Percentiles rank a stretch among this genome's conserved stretches.
phyloP scores from a whole-genome alignment of 768 basidiomycete genomes.

The Tylopilus balloui region DNA sequence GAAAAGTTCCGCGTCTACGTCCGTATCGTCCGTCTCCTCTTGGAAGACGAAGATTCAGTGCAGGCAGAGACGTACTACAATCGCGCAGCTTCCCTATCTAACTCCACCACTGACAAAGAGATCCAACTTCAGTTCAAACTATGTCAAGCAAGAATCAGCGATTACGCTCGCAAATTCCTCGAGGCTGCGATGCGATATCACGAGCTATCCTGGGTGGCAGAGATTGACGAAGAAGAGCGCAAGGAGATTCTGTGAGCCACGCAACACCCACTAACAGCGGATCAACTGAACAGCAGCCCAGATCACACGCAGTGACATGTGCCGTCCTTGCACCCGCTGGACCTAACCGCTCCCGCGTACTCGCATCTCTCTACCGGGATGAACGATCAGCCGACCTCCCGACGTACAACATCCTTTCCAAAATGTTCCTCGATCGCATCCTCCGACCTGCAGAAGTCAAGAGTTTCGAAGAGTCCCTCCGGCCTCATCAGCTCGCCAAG shows the following conservation, averaged over 20 bases:
- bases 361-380: slow-evolving; percentile 91
- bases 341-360: slow-evolving; percentile 88
- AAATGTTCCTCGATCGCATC: slow-evolving; percentile 99
- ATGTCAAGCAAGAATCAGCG: slow-evolving; percentile 91
- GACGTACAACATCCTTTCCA: slow-evolving; percentile 86
- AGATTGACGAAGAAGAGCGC: slow-evolving; percentile 92
- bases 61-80: slow-evolving; percentile 99
- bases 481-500: slow-evolving; percentile 92
- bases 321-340: slow-evolving; percentile 96
- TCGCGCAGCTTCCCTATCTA: slow-evolving; percentile 86
- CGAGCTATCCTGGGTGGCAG: slow-evolving; percentile 85
- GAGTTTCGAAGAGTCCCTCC: slow-evolving; percentile 82
- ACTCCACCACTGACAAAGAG: slow-evolving; percentile 73
- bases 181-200: slow-evolving; percentile 95
- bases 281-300: slow-evolving; percentile 30
- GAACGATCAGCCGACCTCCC: slow-evolving; percentile 80
- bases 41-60: slow-evolving; percentile 95
- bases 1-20: slow-evolving; percentile 90
- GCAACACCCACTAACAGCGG: not conserved
- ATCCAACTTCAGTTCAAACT: slow-evolving; percentile 83
- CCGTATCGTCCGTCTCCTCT: slow-evolving; percentile 86
- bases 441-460: slow-evolving; percentile 85
- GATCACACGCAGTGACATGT: slow-evolving; percentile 89
- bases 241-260: slow-evolving; percentile 78
- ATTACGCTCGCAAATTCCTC: slow-evolving; percentile 87